Evolutionary conservation across 1,284 basidiomycete genomes (phyloP), one percentile per base, ranked within the genome.

Genomic region (Ceratobasidium sp.): DNA sequence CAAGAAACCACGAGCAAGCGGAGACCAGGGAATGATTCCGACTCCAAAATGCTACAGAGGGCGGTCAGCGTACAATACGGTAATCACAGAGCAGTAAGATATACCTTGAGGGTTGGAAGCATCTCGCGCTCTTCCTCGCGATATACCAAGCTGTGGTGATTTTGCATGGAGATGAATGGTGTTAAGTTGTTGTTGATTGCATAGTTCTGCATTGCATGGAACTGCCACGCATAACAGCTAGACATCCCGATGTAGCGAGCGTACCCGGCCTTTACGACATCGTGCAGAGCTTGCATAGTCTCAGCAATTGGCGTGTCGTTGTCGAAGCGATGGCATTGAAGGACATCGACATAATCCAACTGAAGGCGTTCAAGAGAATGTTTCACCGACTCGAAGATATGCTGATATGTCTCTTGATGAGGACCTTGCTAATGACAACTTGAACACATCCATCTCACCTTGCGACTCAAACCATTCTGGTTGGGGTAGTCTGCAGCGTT

Each of bases 241-340:
- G 80, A 82, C 86, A 86, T 87, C 79, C 87, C 87, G 68, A 88
- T 85, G 83, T 88, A 88, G 28, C 86, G 81, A 20, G 84, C 87
- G 67, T 83, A 83, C 40, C 87, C 87, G 0, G 81, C 80, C 80
- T 86, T 81, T 58, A 87, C 86, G 33, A 88, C 84, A 73, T 88
- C 86, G 80, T 88, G 85, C 1, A 88, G 82, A 15, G 87, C 87
- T 77, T 86, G 84, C 87, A 88, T 88, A 0, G 84, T 86, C 81
- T 85, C 84, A 71, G 85, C 84, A 72, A 87, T 85, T 0, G 86
- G 85, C 0, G 86, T 86, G 40, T 87, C 84, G 49, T 81, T 77
- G 78, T 87, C 86, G 81, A 86, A 87, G 58, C 86, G 85, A 78
- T 86, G 85, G 67, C 84, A 84, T 80, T 85, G 85, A 53, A 85